Evolutionary conservation across 2,329 filamentous ascomycete genomes (phyloP).

Genomic region (Cladosporium austrohemisphaericum): DNA sequence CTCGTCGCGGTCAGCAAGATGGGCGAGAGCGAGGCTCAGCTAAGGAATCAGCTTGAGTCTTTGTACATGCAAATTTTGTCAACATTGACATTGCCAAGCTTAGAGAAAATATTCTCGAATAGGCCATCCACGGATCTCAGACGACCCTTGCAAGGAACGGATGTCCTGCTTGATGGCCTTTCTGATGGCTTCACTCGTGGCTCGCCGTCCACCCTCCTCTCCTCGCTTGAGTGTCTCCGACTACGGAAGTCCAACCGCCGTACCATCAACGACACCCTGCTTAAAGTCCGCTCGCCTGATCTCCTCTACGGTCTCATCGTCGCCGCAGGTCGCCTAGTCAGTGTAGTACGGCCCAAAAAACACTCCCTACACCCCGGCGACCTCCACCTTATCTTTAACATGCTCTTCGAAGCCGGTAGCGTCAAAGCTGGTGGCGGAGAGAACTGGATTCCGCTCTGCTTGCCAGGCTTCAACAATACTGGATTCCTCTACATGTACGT

Average conservation of each 20-base stretch:
- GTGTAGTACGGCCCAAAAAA: constrained; percentile 87
- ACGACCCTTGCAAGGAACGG: constrained; percentile 84
- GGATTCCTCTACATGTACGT: constrained; percentile 99
- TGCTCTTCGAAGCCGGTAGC: constrained; percentile 93
- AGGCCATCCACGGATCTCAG: constrained; percentile 92
- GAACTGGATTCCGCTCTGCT: constrained; percentile 93
- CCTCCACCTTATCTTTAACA: constrained; percentile 95
- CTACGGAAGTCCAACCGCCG: constrained; percentile 83
- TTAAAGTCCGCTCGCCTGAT: constrained; percentile 72
- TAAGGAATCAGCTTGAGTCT: constrained; percentile 83
- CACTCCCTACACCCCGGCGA: constrained; percentile 95
- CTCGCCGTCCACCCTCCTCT: constrained; percentile 82
- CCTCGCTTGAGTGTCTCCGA: constrained; percentile 88
- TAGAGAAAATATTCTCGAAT: constrained; percentile 82
- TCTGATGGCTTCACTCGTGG: constrained; percentile 93
- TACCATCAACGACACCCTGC: constrained; percentile 78
- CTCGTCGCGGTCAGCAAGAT: constrained; percentile 90
- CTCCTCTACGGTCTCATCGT: constrained; percentile 92
- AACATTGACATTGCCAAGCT: constrained; percentile 81
- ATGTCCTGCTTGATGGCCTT: constrained; percentile 82
- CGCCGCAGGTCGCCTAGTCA: constrained; percentile 86
- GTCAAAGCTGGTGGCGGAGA: constrained; percentile 91
- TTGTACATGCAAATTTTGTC: constrained; percentile 98
- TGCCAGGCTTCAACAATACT: constrained; percentile 94
- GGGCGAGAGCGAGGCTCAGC: constrained; percentile 85